phyloP scores from a whole-genome alignment of 352 stramenopile species.

The Peronospora farinosa region DNA sequence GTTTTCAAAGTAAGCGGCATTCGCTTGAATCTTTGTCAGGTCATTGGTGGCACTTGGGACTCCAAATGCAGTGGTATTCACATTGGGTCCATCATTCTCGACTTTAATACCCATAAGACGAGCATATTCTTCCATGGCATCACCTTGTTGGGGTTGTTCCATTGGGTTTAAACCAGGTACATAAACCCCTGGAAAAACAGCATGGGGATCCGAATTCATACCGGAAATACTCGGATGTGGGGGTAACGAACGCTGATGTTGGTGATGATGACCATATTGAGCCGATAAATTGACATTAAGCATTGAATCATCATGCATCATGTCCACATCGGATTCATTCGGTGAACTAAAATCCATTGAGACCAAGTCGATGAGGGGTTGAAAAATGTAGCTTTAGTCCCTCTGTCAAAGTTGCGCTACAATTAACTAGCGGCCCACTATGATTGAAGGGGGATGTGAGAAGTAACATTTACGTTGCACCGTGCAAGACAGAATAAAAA shows the following conservation, averaged over 20 bases:
- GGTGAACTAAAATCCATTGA: slow-evolving; percentile 51
- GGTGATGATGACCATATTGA: slow-evolving; percentile 33
- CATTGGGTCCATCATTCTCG: slow-evolving; percentile 40
- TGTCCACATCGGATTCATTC: slow-evolving; percentile 61
- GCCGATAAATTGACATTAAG: slow-evolving; percentile 43
- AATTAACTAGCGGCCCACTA: not conserved
- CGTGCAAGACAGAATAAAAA: slow-evolving; percentile 7
- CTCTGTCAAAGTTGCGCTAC: not conserved
- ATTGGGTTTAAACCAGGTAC: slow-evolving; percentile 38
- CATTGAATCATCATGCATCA: slow-evolving; percentile 69
- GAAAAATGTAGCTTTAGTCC: slow-evolving; percentile 1
- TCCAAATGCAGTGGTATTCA: slow-evolving; percentile 35
- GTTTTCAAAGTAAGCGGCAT: slow-evolving; percentile 79
- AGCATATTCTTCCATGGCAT: slow-evolving; percentile 76
- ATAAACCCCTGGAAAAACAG: slow-evolving; percentile 44
- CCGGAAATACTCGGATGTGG: slow-evolving; percentile 8
- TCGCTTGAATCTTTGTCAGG: slow-evolving; percentile 67
- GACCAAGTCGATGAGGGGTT: not conserved
- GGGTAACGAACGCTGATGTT: slow-evolving; percentile 12
- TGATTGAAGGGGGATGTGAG: no score
- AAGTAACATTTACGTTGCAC: slow-evolving; percentile 13
- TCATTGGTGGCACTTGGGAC: slow-evolving; percentile 26
- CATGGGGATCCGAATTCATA: slow-evolving; percentile 17
- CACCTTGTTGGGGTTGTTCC: slow-evolving; percentile 39
- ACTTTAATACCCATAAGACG: slow-evolving; percentile 82